Conservation (phyloP, 306 rosid genomes). For the Cucumis cinereus region DNA sequence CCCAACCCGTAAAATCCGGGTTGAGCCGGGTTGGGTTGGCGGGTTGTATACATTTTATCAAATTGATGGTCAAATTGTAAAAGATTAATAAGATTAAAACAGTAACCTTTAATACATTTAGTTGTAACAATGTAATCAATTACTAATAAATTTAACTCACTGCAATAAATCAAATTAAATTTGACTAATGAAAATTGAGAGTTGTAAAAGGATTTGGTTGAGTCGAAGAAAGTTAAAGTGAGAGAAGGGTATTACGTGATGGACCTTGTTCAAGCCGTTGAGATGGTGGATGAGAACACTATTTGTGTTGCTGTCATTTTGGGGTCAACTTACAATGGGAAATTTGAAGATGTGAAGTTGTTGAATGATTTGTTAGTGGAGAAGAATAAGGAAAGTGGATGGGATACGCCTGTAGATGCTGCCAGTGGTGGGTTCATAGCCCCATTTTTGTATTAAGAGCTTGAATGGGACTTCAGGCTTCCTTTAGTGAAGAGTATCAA, state of each 20-base stretch:
- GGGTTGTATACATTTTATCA: too few species aligned
- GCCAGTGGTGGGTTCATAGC: slow-evolving; percentile 83
- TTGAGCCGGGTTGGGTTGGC: too few species aligned
- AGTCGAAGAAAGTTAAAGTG: slow-evolving; percentile 55
- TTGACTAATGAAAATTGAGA: too few species aligned
- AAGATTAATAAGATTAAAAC: too few species aligned
- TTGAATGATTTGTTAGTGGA: slow-evolving; percentile 40
- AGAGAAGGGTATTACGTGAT: slow-evolving; percentile 61
- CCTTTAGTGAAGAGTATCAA: slow-evolving; percentile 74
- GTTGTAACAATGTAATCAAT: too few species aligned
- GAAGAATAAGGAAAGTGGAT: slow-evolving; percentile 53
- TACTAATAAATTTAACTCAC: too few species aligned
- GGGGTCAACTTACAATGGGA: slow-evolving; percentile 76
- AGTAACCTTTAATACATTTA: too few species aligned
- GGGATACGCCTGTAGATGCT: slow-evolving; percentile 77
- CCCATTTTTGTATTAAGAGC: slow-evolving; percentile 62
- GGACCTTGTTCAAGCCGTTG: slow-evolving; percentile 66
- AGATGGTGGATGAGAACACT: slow-evolving; percentile 73
- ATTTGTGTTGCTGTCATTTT: slow-evolving; percentile 71
- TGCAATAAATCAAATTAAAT: too few species aligned
- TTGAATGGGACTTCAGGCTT: slow-evolving; percentile 79
- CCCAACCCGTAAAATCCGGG: too few species aligned
- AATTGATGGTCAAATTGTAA: too few species aligned
- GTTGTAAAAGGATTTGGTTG: too few species aligned
- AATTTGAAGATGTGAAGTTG: slow-evolving; percentile 72